Percentiles rank a stretch among this genome's conserved stretches.
Evolutionary conservation across 768 basidiomycete genomes (phyloP).

Genomic region (Trametes meyenii): DNA sequence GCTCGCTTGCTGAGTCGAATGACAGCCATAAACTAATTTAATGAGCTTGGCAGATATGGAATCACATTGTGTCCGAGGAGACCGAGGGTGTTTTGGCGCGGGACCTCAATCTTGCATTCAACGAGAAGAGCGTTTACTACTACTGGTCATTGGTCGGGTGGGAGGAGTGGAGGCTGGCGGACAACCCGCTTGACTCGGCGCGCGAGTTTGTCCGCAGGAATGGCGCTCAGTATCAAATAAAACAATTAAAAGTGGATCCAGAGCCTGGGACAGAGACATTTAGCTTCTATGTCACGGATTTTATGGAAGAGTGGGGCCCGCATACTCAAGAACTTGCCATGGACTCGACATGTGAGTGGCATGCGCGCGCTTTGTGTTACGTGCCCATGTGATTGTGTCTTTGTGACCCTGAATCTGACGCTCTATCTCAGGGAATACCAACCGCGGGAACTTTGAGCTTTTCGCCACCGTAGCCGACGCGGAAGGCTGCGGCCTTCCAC

Average conservation of each 20-base stretch:
- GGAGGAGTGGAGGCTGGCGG: not conserved
- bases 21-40: no score
- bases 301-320: constrained; percentile 10
- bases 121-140: not conserved
- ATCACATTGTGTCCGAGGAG: not conserved
- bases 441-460: constrained; percentile 36
- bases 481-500: constrained; percentile 37
- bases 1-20: no score
- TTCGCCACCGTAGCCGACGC: constrained; percentile 39
- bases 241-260: constrained; percentile 3
- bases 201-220: not conserved
- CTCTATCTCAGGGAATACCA: constrained; percentile 35
- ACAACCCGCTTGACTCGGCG: not conserved
- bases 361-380: no score
- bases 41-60: not conserved
- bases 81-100: not conserved
- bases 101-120: not conserved
- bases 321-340: constrained; percentile 19
- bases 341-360: constrained; percentile 22
- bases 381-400: no score
- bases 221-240: not conserved
- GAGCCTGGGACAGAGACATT: constrained; percentile 15
- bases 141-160: not conserved
- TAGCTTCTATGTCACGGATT: constrained; percentile 17
- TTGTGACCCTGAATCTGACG: not conserved